Base-by-base conservation (phyloP, 202 grass and related monocot species). In the Setaria italica region DNA sequence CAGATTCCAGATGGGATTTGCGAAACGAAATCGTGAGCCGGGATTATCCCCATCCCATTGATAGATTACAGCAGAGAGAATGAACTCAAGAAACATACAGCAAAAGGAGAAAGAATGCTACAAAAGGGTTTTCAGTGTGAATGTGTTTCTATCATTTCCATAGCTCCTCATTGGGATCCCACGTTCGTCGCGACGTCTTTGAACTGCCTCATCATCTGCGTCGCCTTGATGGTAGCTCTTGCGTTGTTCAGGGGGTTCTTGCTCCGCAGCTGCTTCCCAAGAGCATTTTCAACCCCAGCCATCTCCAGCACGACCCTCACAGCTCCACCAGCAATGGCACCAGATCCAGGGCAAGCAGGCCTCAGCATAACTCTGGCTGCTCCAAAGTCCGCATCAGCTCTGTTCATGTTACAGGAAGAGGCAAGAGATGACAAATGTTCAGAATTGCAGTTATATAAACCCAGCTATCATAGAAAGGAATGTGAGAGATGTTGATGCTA, bases 351-450 rank as follows among this genome's bases (percentile, higher is more conserved):
- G 50, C 93, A 95, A 77, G 93, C 93, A 46, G 93, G 96, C 83
- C 90, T 80, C 91, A 99, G 48, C 96, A 99, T 92, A n/a, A 99
- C 93, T 69, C 85, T 93, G 45, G 96, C 96, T 69, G 93, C 93
- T 90, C 90, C 90, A 67, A 71, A 99, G 70, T 92, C 89, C 13
- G 90, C 96, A 65, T 86, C 84, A 79, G 90, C 88, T 89, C 96
- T 95, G 73, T 68, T 57, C 16, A 16, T 62, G 29, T 51, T 58
- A 10, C 39, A 76, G 65, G 65, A 57, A 81, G 67, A 80, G 66
- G 43, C 47, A 84, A 83, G 55, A 81, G 39, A 82, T 39, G 41
- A 62, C 58, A 72, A 29, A 39, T 51, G 19, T 45, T 90, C 49
- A 88, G 76, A 59, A 72, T 57, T 57, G 66, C 14, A 64, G 19